These are phyloP conservation scores for Xylaria intraflava DNA, from an alignment of 495 filamentous ascomycete genomes.

Conservation along the genomic window DNA sequence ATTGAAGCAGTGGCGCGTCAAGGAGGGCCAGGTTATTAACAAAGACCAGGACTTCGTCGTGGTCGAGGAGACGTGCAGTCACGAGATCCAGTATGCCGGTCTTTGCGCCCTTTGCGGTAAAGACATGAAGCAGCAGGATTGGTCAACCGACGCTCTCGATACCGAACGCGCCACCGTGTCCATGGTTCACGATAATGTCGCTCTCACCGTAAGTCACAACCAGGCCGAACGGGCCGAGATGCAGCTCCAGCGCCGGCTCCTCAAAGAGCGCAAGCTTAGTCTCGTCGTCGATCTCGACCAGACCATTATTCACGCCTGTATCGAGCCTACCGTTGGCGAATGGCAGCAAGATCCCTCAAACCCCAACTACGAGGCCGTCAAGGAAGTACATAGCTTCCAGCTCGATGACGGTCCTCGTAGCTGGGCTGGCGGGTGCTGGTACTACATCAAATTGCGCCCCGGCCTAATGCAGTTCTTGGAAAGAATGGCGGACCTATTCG, in stretches of 20 bases:
- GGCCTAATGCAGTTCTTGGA: conserved; percentile 78
- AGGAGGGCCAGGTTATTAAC: conserved; percentile 62
- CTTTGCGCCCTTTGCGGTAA: conserved; percentile 90
- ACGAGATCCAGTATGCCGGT: conserved; percentile 83
- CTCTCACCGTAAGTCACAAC: conserved; percentile 62
- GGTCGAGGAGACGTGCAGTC: conserved; percentile 85
- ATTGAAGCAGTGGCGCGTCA: conserved; percentile 67
- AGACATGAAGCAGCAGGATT: conserved; percentile 77
- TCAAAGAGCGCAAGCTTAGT: conserved; percentile 74
- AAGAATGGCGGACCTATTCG: conserved; percentile 73
- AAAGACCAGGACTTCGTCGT: conserved; percentile 56
- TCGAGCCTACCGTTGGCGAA: conserved; percentile 91
- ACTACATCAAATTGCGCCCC: conserved; percentile 98
- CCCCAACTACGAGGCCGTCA: conserved; percentile 86
- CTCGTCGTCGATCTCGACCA: conserved; percentile 96
- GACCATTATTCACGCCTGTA: conserved; percentile 96
- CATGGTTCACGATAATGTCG: conserved; percentile 85
- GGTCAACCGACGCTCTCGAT: conserved; percentile 46
- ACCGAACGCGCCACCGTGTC: conserved; percentile 82
- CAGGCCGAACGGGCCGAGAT: conserved; percentile 79
- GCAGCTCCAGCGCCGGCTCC: conserved; percentile 73
- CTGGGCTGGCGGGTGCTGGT: conserved; percentile 65
- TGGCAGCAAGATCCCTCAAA: conserved; percentile 86
- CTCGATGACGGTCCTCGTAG: conserved; percentile 75
- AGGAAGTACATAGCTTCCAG: conserved; percentile 80